Base-by-base conservation (phyloP, 164 flowering plant genomes). In the Tetrastigma voinierianum region DNA sequence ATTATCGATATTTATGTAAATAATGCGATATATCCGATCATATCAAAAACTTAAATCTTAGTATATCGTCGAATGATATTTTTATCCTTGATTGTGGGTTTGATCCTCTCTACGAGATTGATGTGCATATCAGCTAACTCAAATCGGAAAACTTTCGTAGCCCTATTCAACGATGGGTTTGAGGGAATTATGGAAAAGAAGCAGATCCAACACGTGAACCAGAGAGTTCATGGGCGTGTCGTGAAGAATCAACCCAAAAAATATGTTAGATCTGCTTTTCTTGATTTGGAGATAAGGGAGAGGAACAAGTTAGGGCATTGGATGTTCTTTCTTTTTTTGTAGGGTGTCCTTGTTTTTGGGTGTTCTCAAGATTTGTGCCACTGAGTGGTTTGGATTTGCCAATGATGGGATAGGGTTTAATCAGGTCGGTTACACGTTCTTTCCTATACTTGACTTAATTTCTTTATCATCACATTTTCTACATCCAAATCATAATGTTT, bases 281-380 rank as follows among this genome's bases (percentile, higher is more conserved):
- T 69, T 51, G 82, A 71, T 44, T 61, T 83, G 47, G 83, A 86
- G 59, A 58, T 80, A 8, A 82, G 80, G 71, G 93, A 80, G 72
- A 87, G 51, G 83, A 90, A 75, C 81, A 84, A 80, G 67, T 64
- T 90, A 58, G 96, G 94, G 53, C 96, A 89, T 59, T 88, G 76
- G 88, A 84, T 95, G 94, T 92, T 95, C 73, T 77, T 90, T n/a
- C 59, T 78, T 51, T 92, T n/a, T 92, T 61, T 90, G 97, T 76
- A 97, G 95, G 64, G 74, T 84, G 24, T 92, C 95, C 52, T 80
- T 95, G 82, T 83, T 90, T 63, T 54, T 83, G 79, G 99, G 96
- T 25, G 77, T 88, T 74, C 72, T 89, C 56, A 95, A 86, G 90
- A 84, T 95, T 74, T 86, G 84, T 76, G 87, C 84, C 7, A 72